Percentiles rank a stretch among this genome's conserved stretches.
Conservation (phyloP, 768 basidiomycete genomes). For the Exidia glandulosa region DNA sequence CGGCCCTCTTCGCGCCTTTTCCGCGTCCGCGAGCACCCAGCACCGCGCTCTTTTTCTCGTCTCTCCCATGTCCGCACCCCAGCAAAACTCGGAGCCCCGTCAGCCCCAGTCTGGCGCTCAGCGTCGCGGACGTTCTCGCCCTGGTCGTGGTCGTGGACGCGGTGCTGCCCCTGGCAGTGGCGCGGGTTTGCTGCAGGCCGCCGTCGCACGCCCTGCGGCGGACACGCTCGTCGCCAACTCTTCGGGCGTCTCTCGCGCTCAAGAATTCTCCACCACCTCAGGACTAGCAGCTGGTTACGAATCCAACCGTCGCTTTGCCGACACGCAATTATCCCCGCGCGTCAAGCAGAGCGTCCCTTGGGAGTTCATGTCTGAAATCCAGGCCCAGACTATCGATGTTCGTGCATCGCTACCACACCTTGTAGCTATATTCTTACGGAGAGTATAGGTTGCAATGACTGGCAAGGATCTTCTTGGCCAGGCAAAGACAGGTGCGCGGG, state of each 20-base stretch:
- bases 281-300: not conserved
- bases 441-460: not conserved
- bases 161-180: not conserved
- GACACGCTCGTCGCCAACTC: not conserved
- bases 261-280: not conserved
- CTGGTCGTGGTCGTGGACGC: not conserved
- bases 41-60: not conserved
- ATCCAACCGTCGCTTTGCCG: not conserved
- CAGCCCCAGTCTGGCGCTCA: not conserved
- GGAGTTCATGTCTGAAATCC: not conserved
- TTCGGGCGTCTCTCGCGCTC: not conserved
- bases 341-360: not conserved
- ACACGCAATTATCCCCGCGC: not conserved
- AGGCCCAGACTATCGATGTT: not conserved
- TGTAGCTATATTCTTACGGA: not conserved
- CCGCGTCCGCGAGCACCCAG: not conserved
- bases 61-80: not conserved
- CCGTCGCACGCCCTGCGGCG: not conserved
- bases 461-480: not conserved
- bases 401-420: not conserved
- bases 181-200: not conserved
- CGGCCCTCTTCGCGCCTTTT: not conserved
- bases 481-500: constrained; percentile 14
- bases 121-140: not conserved
- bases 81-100: not conserved